Conservation (phyloP, 2,329 filamentous ascomycete genomes). For the Sphaerulina populicola region DNA sequence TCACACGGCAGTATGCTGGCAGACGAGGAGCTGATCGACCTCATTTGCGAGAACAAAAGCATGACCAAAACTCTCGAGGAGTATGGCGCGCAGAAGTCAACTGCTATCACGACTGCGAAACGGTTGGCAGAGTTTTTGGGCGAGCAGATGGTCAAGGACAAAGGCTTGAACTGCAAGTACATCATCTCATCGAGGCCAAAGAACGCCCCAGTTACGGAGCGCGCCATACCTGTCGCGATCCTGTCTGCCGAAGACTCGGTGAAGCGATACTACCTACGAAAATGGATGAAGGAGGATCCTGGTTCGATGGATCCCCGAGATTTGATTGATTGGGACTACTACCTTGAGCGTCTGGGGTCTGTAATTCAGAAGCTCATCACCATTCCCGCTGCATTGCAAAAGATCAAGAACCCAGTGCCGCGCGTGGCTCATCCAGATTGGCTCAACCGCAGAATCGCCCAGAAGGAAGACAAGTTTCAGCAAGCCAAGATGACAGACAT, state of each 20-base stretch:
- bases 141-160: constrained; percentile 99
- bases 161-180: constrained; percentile 98
- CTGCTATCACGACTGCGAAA: constrained; percentile 96
- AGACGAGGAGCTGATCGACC: constrained; percentile 93
- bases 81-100: constrained; percentile 91
- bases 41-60: constrained; percentile 99
- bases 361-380: constrained; percentile 99
- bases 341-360: constrained; percentile 86
- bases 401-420: constrained; percentile 87
- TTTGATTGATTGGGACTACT: constrained; percentile 95
- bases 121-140: constrained; percentile 92
- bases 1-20: constrained; percentile 81
- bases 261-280: constrained; percentile 81
- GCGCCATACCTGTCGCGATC: constrained; percentile 90
- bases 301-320: constrained; percentile 80
- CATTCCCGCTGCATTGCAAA: constrained; percentile 92
- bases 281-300: constrained; percentile 93
- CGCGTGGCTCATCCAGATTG: constrained; percentile 91
- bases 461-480: constrained; percentile 95
- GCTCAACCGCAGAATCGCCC: constrained; percentile 86
- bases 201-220: constrained; percentile 85
- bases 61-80: constrained; percentile 97
- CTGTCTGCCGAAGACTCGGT: constrained; percentile 87
- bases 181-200: constrained; percentile 86
- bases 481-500: constrained; percentile 97